These are phyloP conservation scores for Ophiostoma novo-ulmi DNA, from an alignment of 2,329 filamentous ascomycete genomes.

Conservation along the genomic window DNA sequence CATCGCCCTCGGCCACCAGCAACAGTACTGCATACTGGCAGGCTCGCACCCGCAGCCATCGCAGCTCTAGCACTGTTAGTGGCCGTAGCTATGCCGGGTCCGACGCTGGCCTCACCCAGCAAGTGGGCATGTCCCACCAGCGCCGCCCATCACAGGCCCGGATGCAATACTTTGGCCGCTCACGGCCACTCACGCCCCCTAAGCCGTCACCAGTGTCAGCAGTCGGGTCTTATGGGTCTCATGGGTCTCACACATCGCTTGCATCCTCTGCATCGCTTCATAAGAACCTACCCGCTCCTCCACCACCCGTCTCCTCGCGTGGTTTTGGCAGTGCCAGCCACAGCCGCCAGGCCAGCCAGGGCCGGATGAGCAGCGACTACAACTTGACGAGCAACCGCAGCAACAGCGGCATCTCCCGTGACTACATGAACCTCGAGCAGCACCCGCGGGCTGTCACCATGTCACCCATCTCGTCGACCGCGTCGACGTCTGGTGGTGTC, in stretches of 20 bases:
- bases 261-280: slow-evolving; percentile 14
- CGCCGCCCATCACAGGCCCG: slow-evolving; percentile 15
- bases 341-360: slow-evolving; percentile 29
- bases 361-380: slow-evolving; percentile 24
- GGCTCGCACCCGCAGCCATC: slow-evolving; percentile 43
- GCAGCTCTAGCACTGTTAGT: slow-evolving; percentile 46
- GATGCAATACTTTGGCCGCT: not conserved
- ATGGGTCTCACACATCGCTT: not conserved
- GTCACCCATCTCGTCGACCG: not conserved
- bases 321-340: slow-evolving; percentile 15
- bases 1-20: slow-evolving; percentile 16
- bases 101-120: slow-evolving; percentile 33
- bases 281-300: slow-evolving; percentile 23
- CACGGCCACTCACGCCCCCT: slow-evolving; percentile 19
- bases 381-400: slow-evolving; percentile 35
- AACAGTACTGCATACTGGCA: slow-evolving; percentile 30
- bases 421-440: slow-evolving; percentile 14
- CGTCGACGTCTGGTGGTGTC: slow-evolving; percentile 1
- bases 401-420: slow-evolving; percentile 20
- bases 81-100: slow-evolving; percentile 35
- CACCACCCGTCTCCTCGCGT: slow-evolving; percentile 13
- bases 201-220: slow-evolving; percentile 13
- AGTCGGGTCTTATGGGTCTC: not conserved
- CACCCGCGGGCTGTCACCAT: not conserved
- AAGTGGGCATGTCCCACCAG: slow-evolving; percentile 22